Conservation (phyloP, 2,329 filamentous ascomycete species). For the Diplodia corticola region DNA sequence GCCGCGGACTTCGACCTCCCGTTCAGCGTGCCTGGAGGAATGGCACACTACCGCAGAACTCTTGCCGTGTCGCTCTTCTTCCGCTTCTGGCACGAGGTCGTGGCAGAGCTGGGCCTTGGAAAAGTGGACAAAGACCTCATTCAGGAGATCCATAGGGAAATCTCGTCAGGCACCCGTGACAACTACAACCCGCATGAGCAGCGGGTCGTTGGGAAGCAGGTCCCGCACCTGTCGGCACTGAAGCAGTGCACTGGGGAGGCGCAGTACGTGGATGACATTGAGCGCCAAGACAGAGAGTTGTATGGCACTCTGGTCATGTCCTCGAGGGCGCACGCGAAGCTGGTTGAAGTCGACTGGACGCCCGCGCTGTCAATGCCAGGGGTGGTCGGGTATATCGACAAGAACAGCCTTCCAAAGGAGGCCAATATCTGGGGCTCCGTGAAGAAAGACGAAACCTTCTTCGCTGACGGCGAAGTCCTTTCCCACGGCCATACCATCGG, state of each 20-base stretch:
- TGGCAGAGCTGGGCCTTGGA: conserved; percentile 59
- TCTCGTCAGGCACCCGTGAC: conserved; percentile 78
- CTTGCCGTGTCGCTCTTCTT: conserved; percentile 92
- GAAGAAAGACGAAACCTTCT: conserved; percentile 78
- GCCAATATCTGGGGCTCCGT: conserved; percentile 93
- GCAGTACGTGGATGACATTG: conserved; percentile 93
- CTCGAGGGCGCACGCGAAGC: conserved; percentile 80
- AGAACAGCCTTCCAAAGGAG: conserved; percentile 72
- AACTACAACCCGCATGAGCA: conserved; percentile 76
- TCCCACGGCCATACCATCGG: conserved; percentile 90
- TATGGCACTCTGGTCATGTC: conserved; percentile 86
- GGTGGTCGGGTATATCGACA: conserved; percentile 81
- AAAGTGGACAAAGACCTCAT: conserved; percentile 70
- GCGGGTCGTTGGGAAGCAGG: conserved; percentile 78
- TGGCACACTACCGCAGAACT: conserved; percentile 92
- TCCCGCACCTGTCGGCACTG: conserved; percentile 81
- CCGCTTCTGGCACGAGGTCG: conserved; percentile 89
- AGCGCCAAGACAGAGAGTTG: conserved; percentile 77
- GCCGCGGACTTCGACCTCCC: conserved; percentile 80
- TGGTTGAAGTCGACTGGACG: conserved; percentile 74
- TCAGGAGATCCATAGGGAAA: conserved; percentile 76
- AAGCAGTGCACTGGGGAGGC: conserved; percentile 93
- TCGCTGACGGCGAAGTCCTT: conserved; percentile 83
- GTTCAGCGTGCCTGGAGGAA: conserved; percentile 89
- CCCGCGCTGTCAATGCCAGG: conserved; percentile 81